phyloP scores from a whole-genome alignment of 106 monocot species.

The Xerophyta viscosa region DNA sequence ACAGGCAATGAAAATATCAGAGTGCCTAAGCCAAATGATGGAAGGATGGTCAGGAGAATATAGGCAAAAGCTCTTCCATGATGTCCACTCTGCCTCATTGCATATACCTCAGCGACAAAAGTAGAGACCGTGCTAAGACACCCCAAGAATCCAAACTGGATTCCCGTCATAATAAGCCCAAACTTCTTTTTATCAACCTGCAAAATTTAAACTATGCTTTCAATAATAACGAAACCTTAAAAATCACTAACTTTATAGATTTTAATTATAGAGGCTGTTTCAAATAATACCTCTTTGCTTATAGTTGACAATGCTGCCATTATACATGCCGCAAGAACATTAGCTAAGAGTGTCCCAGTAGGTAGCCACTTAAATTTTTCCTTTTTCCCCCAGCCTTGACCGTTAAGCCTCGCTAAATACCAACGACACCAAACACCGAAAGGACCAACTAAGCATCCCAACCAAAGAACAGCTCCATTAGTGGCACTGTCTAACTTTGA shows the following conservation, averaged over 20 bases:
- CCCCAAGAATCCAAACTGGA: slow-evolving; percentile 84
- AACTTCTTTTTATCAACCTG: slow-evolving; percentile 64
- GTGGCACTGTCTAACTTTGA: slow-evolving; percentile 16
- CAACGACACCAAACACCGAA: slow-evolving; percentile 85
- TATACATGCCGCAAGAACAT: slow-evolving; percentile 64
- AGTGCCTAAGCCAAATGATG: slow-evolving; percentile 66
- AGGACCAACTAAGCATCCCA: slow-evolving; percentile 66
- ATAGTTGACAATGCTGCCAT: slow-evolving; percentile 66
- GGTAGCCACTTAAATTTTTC: slow-evolving; percentile 63
- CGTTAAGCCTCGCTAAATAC: slow-evolving; percentile 82
- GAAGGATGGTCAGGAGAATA: slow-evolving; percentile 31
- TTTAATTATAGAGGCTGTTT: background rate
- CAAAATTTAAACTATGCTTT: background rate
- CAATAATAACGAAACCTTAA: too few relatives aligned
- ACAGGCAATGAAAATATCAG: slow-evolving; percentile 75
- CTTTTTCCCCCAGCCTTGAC: slow-evolving; percentile 59
- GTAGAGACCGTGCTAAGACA: slow-evolving; percentile 93
- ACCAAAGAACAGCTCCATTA: slow-evolving; percentile 52
- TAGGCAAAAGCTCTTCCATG: slow-evolving; percentile 54
- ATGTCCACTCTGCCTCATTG: slow-evolving; percentile 60
- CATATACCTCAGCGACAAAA: slow-evolving; percentile 81
- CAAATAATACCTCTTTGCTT: slow-evolving; percentile 50
- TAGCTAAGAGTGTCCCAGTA: slow-evolving; percentile 69
- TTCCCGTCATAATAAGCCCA: slow-evolving; percentile 32
- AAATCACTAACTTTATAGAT: too few relatives aligned